phyloP scores from a whole-genome alignment of 2,329 filamentous ascomycete species.

The Epichloe bromicola region DNA sequence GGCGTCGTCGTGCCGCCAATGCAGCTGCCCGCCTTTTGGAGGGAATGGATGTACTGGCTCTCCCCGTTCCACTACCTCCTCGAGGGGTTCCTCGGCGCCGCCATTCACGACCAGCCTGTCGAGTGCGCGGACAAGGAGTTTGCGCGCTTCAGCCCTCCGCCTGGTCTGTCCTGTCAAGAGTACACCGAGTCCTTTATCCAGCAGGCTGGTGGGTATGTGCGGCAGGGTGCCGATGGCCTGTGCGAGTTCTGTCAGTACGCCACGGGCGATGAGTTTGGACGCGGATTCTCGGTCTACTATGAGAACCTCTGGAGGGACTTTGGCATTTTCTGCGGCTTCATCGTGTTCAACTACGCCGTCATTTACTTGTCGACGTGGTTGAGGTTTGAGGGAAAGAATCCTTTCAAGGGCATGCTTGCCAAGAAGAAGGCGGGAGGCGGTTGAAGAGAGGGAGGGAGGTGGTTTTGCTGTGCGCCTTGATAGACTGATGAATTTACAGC shows the following conservation, averaged over 20 bases:
- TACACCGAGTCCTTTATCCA: conserved; percentile 43
- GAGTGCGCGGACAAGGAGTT: conserved; percentile 42
- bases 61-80: conserved; percentile 57
- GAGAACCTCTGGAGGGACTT: conserved; percentile 52
- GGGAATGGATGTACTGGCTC: conserved; percentile 51
- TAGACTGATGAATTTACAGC: no score
- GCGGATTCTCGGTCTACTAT: conserved; percentile 47
- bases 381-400: conserved; percentile 26
- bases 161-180: conserved; percentile 43
- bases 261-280: conserved; percentile 47
- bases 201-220: conserved; percentile 47
- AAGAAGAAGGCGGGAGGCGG: conserved; percentile 9
- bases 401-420: conserved; percentile 17
- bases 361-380: conserved; percentile 27
- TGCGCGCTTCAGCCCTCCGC: conserved; percentile 45
- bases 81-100: conserved; percentile 44
- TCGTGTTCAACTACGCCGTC: conserved; percentile 45
- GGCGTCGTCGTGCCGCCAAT: conserved; percentile 53
- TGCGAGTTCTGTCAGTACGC: conserved; percentile 54
- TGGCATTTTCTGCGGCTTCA: conserved; percentile 50
- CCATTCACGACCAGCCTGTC: conserved; percentile 41
- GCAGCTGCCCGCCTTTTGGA: conserved; percentile 50
- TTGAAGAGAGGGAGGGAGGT: neutral
- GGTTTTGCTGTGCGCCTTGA: no score
- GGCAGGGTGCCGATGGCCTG: conserved; percentile 36